Conservation (phyloP, 2,329 filamentous ascomycete genomes). For the Neonectria punicea region DNA sequence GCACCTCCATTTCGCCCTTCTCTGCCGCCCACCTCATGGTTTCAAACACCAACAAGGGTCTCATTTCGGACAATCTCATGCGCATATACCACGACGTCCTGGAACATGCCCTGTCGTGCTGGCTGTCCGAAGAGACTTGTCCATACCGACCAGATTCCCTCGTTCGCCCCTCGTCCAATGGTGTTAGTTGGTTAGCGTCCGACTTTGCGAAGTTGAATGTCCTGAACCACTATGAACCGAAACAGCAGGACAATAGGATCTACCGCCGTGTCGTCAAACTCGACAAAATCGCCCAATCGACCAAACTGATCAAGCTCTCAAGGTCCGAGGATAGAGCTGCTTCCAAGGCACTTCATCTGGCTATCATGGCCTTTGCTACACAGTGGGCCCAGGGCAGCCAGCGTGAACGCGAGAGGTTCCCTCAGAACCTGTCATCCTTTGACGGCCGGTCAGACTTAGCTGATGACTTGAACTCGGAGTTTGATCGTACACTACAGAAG, state of each 20-base stretch:
- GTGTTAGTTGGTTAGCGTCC: conserved; percentile 43
- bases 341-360: conserved; percentile 57
- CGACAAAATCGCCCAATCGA: conserved; percentile 54
- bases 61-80: conserved; percentile 44
- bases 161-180: conserved; percentile 36
- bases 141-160: conserved; percentile 52
- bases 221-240: conserved; percentile 38
- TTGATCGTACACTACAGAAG: conserved; percentile 51
- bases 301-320: conserved; percentile 54
- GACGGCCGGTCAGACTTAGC: conserved; percentile 38
- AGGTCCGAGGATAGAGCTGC: conserved; percentile 55
- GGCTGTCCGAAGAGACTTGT: conserved; percentile 64
- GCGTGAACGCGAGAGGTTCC: conserved; percentile 41
- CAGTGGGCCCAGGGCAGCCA: conserved; percentile 54
- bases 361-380: conserved; percentile 63
- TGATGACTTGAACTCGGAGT: conserved; percentile 46
- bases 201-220: conserved; percentile 41
- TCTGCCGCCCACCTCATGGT: conserved; percentile 41
- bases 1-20: conserved; percentile 42
- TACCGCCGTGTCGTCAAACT: conserved; percentile 60
- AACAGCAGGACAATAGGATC: conserved; percentile 55
- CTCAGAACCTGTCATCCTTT: conserved; percentile 35
- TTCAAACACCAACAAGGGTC: conserved; percentile 40
- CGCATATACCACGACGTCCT: conserved; percentile 64
- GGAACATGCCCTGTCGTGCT: conserved; percentile 63